phyloP scores from a whole-genome alignment of 2,329 filamentous ascomycete species.

The Penicillium italicum region DNA sequence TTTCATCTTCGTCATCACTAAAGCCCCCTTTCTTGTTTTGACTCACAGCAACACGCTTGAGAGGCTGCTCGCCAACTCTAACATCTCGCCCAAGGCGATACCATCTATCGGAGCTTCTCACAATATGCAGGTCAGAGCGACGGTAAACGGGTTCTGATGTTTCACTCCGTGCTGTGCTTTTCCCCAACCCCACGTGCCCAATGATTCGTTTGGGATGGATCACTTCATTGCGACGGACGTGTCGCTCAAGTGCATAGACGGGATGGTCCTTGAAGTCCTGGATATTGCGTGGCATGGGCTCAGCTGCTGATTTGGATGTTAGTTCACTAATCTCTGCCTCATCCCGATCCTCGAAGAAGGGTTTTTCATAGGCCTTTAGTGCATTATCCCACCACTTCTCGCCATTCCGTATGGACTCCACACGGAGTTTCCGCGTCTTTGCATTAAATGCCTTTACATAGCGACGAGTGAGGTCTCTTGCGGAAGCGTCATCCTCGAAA shows the following conservation, averaged over 20 bases:
- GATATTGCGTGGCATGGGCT: constrained; percentile 82
- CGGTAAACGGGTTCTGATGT: constrained; percentile 75
- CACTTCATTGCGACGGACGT: constrained; percentile 79
- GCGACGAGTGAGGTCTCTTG: constrained; percentile 78
- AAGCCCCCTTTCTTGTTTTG: constrained; percentile 31
- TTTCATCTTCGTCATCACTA: constrained; percentile 43
- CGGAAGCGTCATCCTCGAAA: constrained; percentile 75
- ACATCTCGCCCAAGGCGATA: constrained; percentile 81
- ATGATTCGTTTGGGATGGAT: constrained; percentile 68
- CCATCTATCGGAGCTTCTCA: constrained; percentile 82
- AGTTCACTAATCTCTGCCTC: constrained; percentile 80
- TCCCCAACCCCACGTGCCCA: constrained; percentile 66
- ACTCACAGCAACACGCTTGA: constrained; percentile 65
- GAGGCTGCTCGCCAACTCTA: constrained; percentile 71
- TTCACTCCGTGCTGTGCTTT: constrained; percentile 43
- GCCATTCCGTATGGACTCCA: constrained; percentile 63
- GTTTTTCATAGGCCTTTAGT: constrained; percentile 41
- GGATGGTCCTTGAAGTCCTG: constrained; percentile 86
- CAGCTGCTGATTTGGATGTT: constrained; percentile 64
- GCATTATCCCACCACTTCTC: constrained; percentile 54
- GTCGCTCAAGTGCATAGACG: constrained; percentile 76
- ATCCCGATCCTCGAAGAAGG: constrained; percentile 62
- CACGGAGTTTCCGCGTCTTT: constrained; percentile 77
- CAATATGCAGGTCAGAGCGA: constrained; percentile 72
- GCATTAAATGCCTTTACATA: constrained; percentile 87